Percentiles rank a stretch among this genome's conserved stretches.
These are phyloP conservation scores for Hypoxylon perforatum DNA, from an alignment of 495 filamentous ascomycete genomes.

Conservation along the genomic window DNA sequence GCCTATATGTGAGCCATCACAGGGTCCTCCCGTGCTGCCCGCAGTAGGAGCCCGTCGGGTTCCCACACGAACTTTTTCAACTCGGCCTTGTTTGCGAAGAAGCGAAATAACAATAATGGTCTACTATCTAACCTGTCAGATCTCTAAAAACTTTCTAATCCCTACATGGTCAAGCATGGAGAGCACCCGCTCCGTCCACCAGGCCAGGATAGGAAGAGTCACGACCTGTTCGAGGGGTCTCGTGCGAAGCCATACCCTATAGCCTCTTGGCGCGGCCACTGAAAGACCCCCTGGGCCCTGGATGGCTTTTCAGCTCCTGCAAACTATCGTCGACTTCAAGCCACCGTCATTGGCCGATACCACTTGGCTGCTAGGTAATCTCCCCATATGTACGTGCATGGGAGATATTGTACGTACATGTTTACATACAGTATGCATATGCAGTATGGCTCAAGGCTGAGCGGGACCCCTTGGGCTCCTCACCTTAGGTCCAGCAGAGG, in stretches of 20 bases:
- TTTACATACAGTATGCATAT: no score
- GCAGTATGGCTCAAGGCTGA: slow-evolving; percentile 41
- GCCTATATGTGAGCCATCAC: slow-evolving; percentile 11
- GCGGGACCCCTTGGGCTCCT: slow-evolving; percentile 12
- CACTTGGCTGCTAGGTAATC: slow-evolving; percentile 44
- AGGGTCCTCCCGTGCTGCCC: not conserved
- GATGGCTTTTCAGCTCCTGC: slow-evolving; percentile 46
- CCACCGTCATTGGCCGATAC: slow-evolving; percentile 32
- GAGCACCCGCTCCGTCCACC: slow-evolving; percentile 16
- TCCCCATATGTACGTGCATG: slow-evolving; percentile 39
- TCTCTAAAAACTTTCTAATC: slow-evolving; percentile 15
- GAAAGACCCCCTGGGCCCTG: slow-evolving; percentile 26
- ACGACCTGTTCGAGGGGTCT: slow-evolving; percentile 14
- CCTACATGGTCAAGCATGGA: slow-evolving; percentile 5
- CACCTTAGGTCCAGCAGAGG: slow-evolving; percentile 29
- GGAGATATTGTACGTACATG: no score
- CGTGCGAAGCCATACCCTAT: slow-evolving; percentile 36
- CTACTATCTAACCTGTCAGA: slow-evolving; percentile 9
- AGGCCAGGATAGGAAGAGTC: slow-evolving; percentile 22
- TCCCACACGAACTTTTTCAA: slow-evolving; percentile 11
- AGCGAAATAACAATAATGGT: not conserved
- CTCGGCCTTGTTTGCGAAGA: slow-evolving; percentile 18
- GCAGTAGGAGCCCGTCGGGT: slow-evolving; percentile 1
- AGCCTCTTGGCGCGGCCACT: slow-evolving; percentile 41
- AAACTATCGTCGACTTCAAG: slow-evolving; percentile 24